These are phyloP conservation scores for Cladosporium sp. DNA, from an alignment of 2,329 filamentous ascomycete genomes.

Conservation along the genomic window DNA sequence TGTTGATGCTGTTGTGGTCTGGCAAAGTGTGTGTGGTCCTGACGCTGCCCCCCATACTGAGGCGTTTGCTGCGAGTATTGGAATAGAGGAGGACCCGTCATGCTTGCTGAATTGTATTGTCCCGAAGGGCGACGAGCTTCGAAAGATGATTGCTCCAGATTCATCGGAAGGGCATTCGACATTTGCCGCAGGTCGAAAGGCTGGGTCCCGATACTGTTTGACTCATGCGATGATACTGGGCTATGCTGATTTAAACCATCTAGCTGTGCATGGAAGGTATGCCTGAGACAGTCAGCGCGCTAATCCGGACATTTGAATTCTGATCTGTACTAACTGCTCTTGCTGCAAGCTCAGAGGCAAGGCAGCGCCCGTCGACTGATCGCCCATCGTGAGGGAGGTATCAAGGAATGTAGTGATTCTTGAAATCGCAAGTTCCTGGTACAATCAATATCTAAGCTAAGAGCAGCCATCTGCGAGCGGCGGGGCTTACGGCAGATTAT, in stretches of 20 bases:
- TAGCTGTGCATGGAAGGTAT: conserved; percentile 16
- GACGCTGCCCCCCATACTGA: conserved; percentile 19
- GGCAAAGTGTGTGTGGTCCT: conserved; percentile 17
- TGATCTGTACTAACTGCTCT: not conserved
- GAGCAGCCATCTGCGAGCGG: too few relatives aligned
- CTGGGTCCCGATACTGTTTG: not conserved
- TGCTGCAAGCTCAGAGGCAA: not conserved
- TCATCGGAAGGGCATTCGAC: conserved; percentile 13
- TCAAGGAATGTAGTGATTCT: not conserved
- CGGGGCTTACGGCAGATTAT: not conserved
- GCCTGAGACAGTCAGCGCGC: conserved; percentile 2
- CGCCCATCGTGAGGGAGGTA: not conserved
- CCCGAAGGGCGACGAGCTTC: not conserved
- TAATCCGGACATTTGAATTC: not conserved
- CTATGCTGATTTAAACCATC: conserved; percentile 11
- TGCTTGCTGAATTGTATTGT: conserved; percentile 7
- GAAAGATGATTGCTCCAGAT: not conserved
- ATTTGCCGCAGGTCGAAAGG: conserved; percentile 17
- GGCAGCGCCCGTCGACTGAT: not conserved
- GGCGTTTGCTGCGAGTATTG: conserved; percentile 17
- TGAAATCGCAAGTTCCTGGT: not conserved
- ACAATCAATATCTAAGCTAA: not conserved
- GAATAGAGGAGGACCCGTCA: conserved; percentile 13
- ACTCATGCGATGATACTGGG: not conserved
- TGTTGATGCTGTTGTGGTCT: conserved; percentile 16